Conservation (phyloP, 1,139 yeast species). For the Candida sp. region DNA sequence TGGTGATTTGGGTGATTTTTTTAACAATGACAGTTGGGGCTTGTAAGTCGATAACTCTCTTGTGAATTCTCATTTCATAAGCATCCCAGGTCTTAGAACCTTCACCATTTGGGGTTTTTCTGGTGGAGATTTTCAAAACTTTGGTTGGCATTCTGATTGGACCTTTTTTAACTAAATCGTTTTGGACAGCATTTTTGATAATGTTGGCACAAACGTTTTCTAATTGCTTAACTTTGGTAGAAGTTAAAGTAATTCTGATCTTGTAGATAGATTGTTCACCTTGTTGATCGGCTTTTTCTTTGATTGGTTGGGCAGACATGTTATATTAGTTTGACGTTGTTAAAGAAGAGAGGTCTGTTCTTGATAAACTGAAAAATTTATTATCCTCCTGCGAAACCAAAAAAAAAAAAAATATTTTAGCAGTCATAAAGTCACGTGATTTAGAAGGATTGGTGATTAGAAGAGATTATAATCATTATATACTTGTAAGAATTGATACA, state of each 20-base stretch:
- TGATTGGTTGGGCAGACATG: conserved; percentile 79
- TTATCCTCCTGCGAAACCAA: not conserved
- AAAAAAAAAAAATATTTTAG: not conserved
- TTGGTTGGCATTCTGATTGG: conserved; percentile 99
- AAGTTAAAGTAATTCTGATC: conserved; percentile 99
- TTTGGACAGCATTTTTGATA: conserved; percentile 81
- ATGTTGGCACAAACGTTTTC: conserved; percentile 91
- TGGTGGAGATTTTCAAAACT: conserved; percentile 97
- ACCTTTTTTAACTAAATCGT: conserved; percentile 89
- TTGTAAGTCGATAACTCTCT: conserved; percentile 98
- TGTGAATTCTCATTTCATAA: conserved; percentile 99
- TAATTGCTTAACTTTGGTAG: conserved; percentile 98
- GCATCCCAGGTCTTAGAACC: conserved; percentile 99
- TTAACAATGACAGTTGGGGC: conserved; percentile 94
- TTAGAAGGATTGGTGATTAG: conserved; percentile 1
- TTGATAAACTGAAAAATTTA: conserved; percentile 6
- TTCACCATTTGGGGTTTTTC: conserved; percentile 99
- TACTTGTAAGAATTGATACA: no score
- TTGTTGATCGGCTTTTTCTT: conserved; percentile 70
- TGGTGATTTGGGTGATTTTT: conserved; percentile 93
- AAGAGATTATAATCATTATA: no score
- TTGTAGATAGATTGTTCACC: conserved; percentile 87
- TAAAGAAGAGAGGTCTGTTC: conserved; percentile 12
- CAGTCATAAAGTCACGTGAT: not conserved
- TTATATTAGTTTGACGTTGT: conserved; percentile 40